Base-by-base conservation (phyloP, 768 basidiomycete genomes). In the Xerocomellus amylosporus region DNA sequence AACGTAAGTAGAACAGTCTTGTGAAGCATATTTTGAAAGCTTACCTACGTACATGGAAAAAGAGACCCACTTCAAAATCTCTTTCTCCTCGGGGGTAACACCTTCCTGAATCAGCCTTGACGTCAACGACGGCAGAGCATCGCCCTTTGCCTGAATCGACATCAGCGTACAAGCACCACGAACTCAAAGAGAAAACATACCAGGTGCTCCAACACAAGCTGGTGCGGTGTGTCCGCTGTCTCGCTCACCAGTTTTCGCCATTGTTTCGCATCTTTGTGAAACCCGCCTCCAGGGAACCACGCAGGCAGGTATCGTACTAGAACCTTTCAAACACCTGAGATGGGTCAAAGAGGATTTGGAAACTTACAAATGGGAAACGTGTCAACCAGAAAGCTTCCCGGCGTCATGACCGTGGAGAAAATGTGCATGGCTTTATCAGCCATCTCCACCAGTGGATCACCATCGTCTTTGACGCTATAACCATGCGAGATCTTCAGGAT, bases 401-500 rank as follows among this genome's bases (percentile, higher is more conserved):
- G 59, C 0, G 26, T 38, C 8, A 34, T 24, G 4, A 54, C 9
- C 8, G 33, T 3, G 1, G 62, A 24, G 5, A 73, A 43, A 17
- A 53, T 54, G 0, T 50, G 38, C 34, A 66, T 58, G 2, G 64
- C 65, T 17, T 55, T 53, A 37, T 73, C 61, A 8, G 67, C 67
- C 31, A 63, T 47, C 24, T 65, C 44, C 14, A 74, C 60, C 24
- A 71, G 68, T 0, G 70, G 71, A 56, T 77, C 76, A 24, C 64
- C 42, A 2, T 63, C 55, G 4, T 61, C 57, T 47, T 64, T 36
- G 15, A 73, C 69, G 12, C 68, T 58, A 19, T 75, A 64, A 3
- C 76, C 77, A 46, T 77, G 70, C 1, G 72, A 72, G 15, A 72
- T 61, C 19, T 59, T 65, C 52, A 70, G 56, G 55, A 77, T 73